Conservation (phyloP, 441 rosid genomes). For the Syzygium malaccense region DNA sequence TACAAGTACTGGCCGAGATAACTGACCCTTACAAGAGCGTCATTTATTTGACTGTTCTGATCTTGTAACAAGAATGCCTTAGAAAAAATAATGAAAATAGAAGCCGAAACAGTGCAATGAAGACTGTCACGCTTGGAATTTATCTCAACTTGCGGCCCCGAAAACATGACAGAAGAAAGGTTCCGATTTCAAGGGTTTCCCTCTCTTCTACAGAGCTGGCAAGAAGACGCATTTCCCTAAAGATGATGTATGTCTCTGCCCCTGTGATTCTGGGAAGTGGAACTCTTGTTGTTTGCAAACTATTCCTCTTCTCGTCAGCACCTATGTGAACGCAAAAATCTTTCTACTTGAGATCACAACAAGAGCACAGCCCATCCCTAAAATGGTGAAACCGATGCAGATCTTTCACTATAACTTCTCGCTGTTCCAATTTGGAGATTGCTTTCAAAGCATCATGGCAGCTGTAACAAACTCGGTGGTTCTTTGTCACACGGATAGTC, state of each 20-base stretch:
- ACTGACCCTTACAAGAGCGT: not conserved
- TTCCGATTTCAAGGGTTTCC: not conserved
- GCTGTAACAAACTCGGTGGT: constrained; percentile 22
- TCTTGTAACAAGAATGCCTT: not conserved
- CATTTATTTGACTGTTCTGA: not conserved
- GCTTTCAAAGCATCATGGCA: constrained; percentile 22
- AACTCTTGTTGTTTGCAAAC: not conserved
- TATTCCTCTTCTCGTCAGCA: not conserved
- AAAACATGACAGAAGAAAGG: not conserved
- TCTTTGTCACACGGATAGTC: constrained; percentile 33
- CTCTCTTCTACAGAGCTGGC: not conserved
- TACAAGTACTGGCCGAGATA: not conserved
- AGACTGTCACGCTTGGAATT: not conserved
- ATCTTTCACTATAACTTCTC: constrained; percentile 39
- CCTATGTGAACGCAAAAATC: not conserved
- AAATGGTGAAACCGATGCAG: not conserved
- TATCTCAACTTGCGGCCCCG: not conserved
- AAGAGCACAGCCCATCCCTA: not conserved
- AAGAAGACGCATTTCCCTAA: not conserved
- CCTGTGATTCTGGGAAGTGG: not conserved
- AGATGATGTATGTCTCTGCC: not conserved
- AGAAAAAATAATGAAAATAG: not conserved
- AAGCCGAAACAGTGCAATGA: not conserved
- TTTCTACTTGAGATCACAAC: not conserved
- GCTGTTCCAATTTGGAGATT: constrained; percentile 17